Evolutionary conservation across 768 basidiomycete species (phyloP), one percentile per base, ranked within the genome.

Genomic region (Psilocybe sp.): DNA sequence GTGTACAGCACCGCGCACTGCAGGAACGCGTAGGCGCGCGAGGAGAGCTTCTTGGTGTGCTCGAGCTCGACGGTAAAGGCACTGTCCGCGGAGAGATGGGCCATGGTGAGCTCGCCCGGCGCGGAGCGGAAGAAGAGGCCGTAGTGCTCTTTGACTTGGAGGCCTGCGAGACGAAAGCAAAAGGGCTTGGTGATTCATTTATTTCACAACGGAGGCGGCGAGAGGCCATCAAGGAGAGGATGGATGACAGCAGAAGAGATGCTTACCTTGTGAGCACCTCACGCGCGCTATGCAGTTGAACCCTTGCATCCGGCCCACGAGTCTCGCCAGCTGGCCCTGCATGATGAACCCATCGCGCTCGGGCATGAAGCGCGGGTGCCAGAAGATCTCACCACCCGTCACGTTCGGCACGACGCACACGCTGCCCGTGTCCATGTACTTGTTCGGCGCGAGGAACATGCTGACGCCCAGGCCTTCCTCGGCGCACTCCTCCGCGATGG

Each of bases 1-100:
- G 97, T 98, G 62, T 98, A 93, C 33, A 99, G 71, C 3, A 90
- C 76, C 0, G 97, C 96, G 10, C 83, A 86, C 62, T 99, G 97
- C 23, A 98, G 64, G 64, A 81, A 87, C 0, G 86, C 89, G 52
- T 87, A 82, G 47, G 78, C 75, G 19, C 87, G 81, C 19, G 87
- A 80, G 60, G 86, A 82, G 5, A 98, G 70, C 49, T 70, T 70
- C 13, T 80, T 74, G 1, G 82, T 78, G 64, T 96, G 89, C 54
- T 85, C 82, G 12, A 98, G 69, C n/a, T 78, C 64, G 12, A 87
- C 82, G 4, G 83, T 81, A 45, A 98, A 73, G 0, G 92, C 76
- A 59, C 89, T 88, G 66, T 92, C 89, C 0, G 92, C 81, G 60
- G 92, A 88, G 13, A 98, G 68, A 14, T 80, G 75, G 6, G 89